These are phyloP conservation scores for Melampsora americana DNA, from an alignment of 1,284 basidiomycete species.

Conservation along the genomic window DNA sequence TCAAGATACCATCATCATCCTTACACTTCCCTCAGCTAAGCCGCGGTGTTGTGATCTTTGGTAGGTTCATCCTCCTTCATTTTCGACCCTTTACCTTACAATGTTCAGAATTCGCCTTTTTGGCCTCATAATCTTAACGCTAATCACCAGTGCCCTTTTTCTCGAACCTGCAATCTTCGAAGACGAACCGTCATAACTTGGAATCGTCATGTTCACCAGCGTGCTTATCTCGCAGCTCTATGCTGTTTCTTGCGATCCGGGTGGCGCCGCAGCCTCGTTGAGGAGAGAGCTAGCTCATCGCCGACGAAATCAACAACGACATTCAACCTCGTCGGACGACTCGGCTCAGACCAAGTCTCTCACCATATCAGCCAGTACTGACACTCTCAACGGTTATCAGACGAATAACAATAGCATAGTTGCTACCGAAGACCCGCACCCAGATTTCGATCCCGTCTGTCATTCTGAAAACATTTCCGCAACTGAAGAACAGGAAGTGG, in stretches of 20 bases:
- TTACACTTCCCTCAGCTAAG: too few relatives aligned
- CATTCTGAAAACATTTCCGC: neutral
- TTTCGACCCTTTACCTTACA: too few relatives aligned
- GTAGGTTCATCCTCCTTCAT: too few relatives aligned
- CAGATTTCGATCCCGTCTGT: neutral
- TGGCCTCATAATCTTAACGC: too few relatives aligned
- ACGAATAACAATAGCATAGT: neutral
- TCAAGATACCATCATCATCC: too few relatives aligned
- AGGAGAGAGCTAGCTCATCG: slow-evolving; percentile 18
- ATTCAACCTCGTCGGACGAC: neutral
- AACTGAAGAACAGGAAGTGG: neutral
- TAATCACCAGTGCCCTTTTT: too few relatives aligned
- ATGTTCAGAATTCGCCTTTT: too few relatives aligned
- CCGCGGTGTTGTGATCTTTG: too few relatives aligned
- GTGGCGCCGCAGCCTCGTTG: neutral
- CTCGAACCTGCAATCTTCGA: too few relatives aligned
- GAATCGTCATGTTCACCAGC: neutral
- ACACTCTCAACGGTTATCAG: neutral
- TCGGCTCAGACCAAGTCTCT: neutral
- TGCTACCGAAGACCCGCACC: too few relatives aligned
- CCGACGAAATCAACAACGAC: slow-evolving; percentile 1
- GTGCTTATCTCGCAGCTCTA: slow-evolving; percentile 25
- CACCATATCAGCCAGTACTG: neutral
- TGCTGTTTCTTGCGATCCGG: slow-evolving; percentile 17
- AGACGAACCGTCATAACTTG: too few relatives aligned